Evolutionary conservation across 345 rosid species (phyloP).

Genomic region (Euclidium syriacum): DNA sequence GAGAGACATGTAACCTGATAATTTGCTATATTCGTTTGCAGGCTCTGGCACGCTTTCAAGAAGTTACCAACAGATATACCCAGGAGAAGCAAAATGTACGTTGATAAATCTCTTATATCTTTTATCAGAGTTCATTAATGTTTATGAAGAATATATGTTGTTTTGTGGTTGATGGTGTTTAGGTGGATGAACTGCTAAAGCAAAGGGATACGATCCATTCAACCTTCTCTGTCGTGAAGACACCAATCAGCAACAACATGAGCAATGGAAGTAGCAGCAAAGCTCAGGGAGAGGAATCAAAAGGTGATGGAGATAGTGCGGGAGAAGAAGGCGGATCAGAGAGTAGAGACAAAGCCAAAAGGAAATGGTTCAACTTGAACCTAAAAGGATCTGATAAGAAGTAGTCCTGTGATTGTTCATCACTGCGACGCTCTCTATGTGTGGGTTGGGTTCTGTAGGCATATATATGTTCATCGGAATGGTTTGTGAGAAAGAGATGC

Average conservation of each 20-base stretch:
- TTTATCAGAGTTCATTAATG: not conserved
- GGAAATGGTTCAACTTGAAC: slow-evolving; percentile 97
- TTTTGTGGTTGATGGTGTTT: slow-evolving; percentile 11
- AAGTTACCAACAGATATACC: slow-evolving; percentile 82
- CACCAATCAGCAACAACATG: slow-evolving; percentile 27
- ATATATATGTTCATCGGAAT: slow-evolving; percentile 6
- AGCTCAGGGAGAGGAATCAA: slow-evolving; percentile 55
- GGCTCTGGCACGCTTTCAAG: slow-evolving; percentile 97
- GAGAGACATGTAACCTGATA: slow-evolving; percentile 10
- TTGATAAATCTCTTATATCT: not conserved
- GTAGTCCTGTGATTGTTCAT: slow-evolving; percentile 9
- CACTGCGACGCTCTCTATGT: not conserved
- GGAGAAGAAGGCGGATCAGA: slow-evolving; percentile 69
- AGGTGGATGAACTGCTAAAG: slow-evolving; percentile 95
- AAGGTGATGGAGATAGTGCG: slow-evolving; percentile 45
- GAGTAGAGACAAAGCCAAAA: slow-evolving; percentile 81
- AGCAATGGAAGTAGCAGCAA: slow-evolving; percentile 71
- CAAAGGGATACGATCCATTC: slow-evolving; percentile 75
- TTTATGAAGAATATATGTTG: not conserved
- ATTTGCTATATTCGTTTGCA: slow-evolving; percentile 28
- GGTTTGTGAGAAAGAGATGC: not conserved
- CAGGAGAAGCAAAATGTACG: slow-evolving; percentile 91
- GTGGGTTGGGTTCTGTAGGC: slow-evolving; percentile 10
- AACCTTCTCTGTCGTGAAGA: slow-evolving; percentile 54
- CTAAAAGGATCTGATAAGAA: slow-evolving; percentile 80